Conservation (phyloP, 148 eudicot genomes). For the Cornus suecica region DNA sequence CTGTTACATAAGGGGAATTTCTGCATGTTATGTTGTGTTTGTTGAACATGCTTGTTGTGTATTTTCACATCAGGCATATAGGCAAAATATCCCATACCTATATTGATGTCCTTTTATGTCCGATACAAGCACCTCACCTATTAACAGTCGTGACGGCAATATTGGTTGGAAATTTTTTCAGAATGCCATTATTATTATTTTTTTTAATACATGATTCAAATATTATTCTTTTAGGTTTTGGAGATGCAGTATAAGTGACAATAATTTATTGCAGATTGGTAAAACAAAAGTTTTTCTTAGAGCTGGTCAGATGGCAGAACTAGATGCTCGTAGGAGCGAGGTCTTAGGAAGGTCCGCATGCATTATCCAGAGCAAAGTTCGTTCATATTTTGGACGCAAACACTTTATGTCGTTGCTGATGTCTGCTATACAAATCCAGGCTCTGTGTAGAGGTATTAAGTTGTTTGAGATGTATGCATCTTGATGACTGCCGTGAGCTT, state of each 20-base stretch:
- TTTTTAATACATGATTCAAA: slow-evolving; percentile 5
- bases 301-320: slow-evolving; percentile 99
- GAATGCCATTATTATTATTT: background rate
- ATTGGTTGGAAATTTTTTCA: background rate
- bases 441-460: slow-evolving; percentile 67
- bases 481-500: background rate
- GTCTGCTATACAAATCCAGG: slow-evolving; percentile 64
- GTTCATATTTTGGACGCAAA: slow-evolving; percentile 51
- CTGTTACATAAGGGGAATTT: background rate
- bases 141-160: background rate
- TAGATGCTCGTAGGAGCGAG: slow-evolving; percentile 73
- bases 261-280: slow-evolving; percentile 63
- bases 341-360: slow-evolving; percentile 79
- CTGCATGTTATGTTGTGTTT: background rate
- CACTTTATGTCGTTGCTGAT: slow-evolving; percentile 41
- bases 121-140: background rate
- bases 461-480: background rate
- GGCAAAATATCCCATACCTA: background rate
- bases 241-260: background rate
- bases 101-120: background rate
- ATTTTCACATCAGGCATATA: background rate
- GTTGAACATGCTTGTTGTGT: background rate
- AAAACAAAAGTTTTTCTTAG: slow-evolving; percentile 91
- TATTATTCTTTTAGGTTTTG: background rate
- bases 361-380: slow-evolving; percentile 63